phyloP scores from a whole-genome alignment of 176 grass and related monocot genomes.

The Tuctoria greenei region DNA sequence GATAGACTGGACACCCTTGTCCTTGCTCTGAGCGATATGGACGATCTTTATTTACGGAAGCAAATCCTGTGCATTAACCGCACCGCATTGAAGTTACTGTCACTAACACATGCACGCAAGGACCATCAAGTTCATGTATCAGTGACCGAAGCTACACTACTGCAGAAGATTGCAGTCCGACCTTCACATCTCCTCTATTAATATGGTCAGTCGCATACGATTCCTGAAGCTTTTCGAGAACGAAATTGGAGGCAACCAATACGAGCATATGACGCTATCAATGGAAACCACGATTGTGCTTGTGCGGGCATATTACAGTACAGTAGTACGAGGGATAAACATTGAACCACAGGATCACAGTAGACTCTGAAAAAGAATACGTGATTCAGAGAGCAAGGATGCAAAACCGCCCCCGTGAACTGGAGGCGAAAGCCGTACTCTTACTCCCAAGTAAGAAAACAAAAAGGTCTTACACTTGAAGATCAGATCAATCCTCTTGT shows the following conservation, averaged over 20 bases:
- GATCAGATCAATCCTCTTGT: slow-evolving; percentile 2
- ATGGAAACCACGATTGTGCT: too few relatives aligned
- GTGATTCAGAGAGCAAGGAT: not conserved
- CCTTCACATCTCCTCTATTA: not conserved
- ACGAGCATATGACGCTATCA: not conserved
- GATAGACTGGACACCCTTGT: too few relatives aligned
- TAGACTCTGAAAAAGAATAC: not conserved
- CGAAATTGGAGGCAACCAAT: not conserved
- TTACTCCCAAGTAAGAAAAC: slow-evolving; percentile 7
- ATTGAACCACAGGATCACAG: not conserved
- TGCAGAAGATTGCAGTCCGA: too few relatives aligned
- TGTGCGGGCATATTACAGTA: not conserved
- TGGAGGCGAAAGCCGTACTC: slow-evolving; percentile 28
- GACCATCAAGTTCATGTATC: too few relatives aligned
- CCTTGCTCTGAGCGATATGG: too few relatives aligned
- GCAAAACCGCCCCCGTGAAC: not conserved
- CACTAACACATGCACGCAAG: too few relatives aligned
- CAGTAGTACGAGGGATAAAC: too few relatives aligned
- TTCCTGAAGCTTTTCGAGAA: not conserved
- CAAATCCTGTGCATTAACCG: too few relatives aligned
- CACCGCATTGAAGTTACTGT: too few relatives aligned
- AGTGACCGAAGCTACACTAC: too few relatives aligned
- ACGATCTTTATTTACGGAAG: too few relatives aligned
- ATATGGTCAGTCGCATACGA: not conserved
- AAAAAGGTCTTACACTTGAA: slow-evolving; percentile 40